Evolutionary conservation across 2,329 filamentous ascomycete species (phyloP), one percentile per base, ranked within the genome.

Genomic region (Hypoxylon sp.): DNA sequence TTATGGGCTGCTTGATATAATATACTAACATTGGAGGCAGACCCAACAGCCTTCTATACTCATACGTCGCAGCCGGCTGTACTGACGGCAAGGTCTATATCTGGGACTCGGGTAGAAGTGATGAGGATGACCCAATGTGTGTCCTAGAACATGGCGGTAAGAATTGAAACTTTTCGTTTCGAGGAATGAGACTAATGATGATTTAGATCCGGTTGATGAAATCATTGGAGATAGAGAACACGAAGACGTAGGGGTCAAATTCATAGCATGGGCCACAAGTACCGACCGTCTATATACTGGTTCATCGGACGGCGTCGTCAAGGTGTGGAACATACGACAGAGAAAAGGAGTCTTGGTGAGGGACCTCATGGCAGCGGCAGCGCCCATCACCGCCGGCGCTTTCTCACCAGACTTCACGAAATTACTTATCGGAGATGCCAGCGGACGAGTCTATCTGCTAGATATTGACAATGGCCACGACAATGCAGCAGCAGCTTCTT

Each of bases 191-290:
- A 55, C 62, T 73, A 63, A 72, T 35, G 8, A 19, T 14, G 44
- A 5, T 11, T 14, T 46, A 77, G 72, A 75, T 47, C 77, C 74
- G 2, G 75, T 80, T 11, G 75, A 81, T 48, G 79, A 81, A 58
- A 78, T 82, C 35, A 67, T 78, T 3, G 81, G 81, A 0, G 82
- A 87, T 39, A 78, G 85, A 11, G 87, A 88, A 63, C 78, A 80
- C 8, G 86, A 87, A 55, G 89, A 91, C 64, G 85, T 86, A 0
- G 89, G 89, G 1, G 87, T 90, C 46, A 90, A 90, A 73, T 90
- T 91, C 70, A 85, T 85, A 0, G 84, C 87, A 3, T 91, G 88
- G 89, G 88, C 87, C 0, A 83, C 80, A 14, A 86, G 84, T 0
- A 76, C 81, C 0, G 86, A 89, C 60, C 83, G 88, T 0, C 83